Base-by-base conservation (phyloP, 495 filamentous ascomycete genomes). In the Penicillium atrosanguineum region DNA sequence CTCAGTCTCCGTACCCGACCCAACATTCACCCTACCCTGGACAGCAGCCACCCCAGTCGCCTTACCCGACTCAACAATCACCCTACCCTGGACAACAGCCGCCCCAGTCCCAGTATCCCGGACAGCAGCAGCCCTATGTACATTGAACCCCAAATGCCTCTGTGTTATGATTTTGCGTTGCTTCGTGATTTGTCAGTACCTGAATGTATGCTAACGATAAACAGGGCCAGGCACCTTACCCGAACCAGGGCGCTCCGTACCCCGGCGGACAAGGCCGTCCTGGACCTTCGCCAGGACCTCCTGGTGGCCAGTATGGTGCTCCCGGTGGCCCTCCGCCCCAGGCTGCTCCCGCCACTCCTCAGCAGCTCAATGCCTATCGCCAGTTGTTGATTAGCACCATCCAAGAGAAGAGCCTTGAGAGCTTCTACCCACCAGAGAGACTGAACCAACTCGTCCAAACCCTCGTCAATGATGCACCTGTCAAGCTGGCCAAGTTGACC, bases 391-490 rank as follows among this genome's bases (percentile, higher is more conserved):
- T 81, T 45, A 56, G 58, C 14, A 75, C 75, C 7, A 78, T 87
- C 50, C 80, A 79, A 52, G 81, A 86, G 65, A 85, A 84, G 61
- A 62, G 73, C 15, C 63, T 87, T 5, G 72, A 83, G 59, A 57
- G 39, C 39, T 81, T 86, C 64, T 84, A 81, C 53, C 80, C 82
- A 12, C 78, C 77, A 0, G 67, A 71, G 7, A 65, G 63, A 34
- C 54, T 78, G 23, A 68, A 78, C 29, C 44, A 52, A 25, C 48
- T 78, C 21, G 62, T 78, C 7, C 72, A 73, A 44, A 53, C 52
- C 0, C 63, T 78, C 11, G 65, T 66, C 46, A 57, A 61, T 11
- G 75, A 76, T 57, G 75, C 74, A 7, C 81, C 80, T 0, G 60
- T 48, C 18, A 72, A 80, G 52, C 69, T 86, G 52, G 71, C 75